phyloP scores from a whole-genome alignment of 352 stramenopile genomes.

The Globisporangium ultimum region DNA sequence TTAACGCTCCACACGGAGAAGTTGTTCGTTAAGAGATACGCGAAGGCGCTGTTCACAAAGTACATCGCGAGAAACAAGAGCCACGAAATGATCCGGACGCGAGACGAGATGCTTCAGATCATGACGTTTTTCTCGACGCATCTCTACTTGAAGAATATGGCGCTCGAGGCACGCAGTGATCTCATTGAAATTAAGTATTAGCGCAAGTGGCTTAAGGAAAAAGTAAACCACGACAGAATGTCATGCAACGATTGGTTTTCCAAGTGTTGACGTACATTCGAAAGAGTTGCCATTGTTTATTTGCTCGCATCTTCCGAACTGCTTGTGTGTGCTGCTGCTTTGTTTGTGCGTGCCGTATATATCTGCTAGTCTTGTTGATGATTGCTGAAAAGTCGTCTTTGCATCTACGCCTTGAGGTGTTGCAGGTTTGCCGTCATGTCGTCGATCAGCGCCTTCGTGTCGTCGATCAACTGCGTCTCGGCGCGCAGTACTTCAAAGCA shows the following conservation, averaged over 20 bases:
- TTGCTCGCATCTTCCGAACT: too few relatives aligned
- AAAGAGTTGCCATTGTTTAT: too few relatives aligned
- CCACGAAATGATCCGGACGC: conserved; percentile 53
- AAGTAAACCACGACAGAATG: not conserved
- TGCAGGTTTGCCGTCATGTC: conserved; percentile 59
- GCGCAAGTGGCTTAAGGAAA: not conserved
- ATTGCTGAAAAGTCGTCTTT: not conserved
- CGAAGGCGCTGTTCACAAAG: conserved; percentile 11
- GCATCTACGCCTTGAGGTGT: conserved; percentile 26
- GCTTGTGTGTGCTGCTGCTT: too few relatives aligned
- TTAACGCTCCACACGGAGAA: conserved; percentile 25
- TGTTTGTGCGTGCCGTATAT: too few relatives aligned
- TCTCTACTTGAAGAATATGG: conserved; percentile 47
- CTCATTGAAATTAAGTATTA: conserved; percentile 41
- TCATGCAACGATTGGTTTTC: too few relatives aligned
- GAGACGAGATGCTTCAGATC: conserved; percentile 48
- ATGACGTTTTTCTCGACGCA: conserved; percentile 59
- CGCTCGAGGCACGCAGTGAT: conserved; percentile 46
- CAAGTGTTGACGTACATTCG: too few relatives aligned
- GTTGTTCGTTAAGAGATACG: conserved; percentile 23
- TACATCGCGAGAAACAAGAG: conserved; percentile 23
- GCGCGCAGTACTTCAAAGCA: conserved; percentile 77
- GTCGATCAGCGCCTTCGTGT: conserved; percentile 65
- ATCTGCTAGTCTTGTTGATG: too few relatives aligned
- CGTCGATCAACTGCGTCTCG: conserved; percentile 80